phyloP scores from a whole-genome alignment of 2,329 filamentous ascomycete species.

The Fusarium avenaceum region DNA sequence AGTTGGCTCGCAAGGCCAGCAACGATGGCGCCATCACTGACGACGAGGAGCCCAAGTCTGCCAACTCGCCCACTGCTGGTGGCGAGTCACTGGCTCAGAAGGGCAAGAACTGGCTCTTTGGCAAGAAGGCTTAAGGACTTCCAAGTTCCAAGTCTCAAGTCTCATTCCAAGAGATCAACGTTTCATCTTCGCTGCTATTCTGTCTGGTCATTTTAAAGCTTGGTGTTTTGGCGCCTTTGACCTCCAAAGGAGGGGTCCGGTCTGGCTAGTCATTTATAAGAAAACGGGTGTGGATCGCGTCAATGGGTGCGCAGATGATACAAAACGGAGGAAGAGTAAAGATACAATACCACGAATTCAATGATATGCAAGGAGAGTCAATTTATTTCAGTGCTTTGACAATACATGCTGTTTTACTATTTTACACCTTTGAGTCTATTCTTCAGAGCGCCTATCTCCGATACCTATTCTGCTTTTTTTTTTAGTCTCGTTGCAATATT shows the following conservation, averaged over 20 bases:
- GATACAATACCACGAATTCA: constrained; percentile 42
- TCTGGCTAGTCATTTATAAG: constrained; percentile 14
- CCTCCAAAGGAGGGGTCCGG: constrained; percentile 14
- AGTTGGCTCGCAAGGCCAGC: constrained; percentile 49
- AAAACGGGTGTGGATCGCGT: constrained; percentile 9
- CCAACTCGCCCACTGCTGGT: constrained; percentile 6
- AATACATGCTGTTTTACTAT: constrained; percentile 41
- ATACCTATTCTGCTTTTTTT: background rate
- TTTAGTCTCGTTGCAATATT: background rate
- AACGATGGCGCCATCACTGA: constrained; percentile 52
- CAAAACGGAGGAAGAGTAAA: constrained; percentile 34
- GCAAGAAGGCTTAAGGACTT: constrained; percentile 60
- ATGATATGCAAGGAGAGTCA: constrained; percentile 25
- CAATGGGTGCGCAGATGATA: constrained; percentile 11
- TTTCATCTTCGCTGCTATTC: constrained; percentile 17
- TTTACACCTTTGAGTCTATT: constrained; percentile 38
- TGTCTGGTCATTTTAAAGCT: constrained; percentile 36
- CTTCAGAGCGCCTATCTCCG: constrained; percentile 15
- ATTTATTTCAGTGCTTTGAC: constrained; percentile 13
- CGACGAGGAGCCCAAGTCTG: constrained; percentile 34
- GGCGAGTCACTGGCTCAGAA: constrained; percentile 54
- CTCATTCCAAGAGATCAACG: background rate
- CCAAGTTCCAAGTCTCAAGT: background rate
- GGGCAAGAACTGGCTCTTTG: constrained; percentile 64
- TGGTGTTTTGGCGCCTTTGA: constrained; percentile 46